Evolutionary conservation across 2,329 filamentous ascomycete species (phyloP).

Genomic region (Cyclaneusma minus): DNA sequence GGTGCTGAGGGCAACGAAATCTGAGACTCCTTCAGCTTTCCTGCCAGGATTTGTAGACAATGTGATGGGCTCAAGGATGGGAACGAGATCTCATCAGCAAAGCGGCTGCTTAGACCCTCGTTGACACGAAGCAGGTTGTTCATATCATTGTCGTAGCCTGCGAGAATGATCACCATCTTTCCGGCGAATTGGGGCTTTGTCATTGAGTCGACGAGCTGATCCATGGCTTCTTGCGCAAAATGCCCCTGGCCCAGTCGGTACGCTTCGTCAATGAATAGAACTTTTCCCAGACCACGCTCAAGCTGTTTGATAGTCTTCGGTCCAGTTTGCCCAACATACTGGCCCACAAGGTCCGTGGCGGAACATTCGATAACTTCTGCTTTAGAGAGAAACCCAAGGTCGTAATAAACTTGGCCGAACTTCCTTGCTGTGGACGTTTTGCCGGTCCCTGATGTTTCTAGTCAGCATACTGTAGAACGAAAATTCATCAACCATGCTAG

Average conservation of each 20-base stretch:
- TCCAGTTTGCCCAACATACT: conserved; percentile 55
- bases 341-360: conserved; percentile 50
- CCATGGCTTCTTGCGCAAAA: conserved; percentile 48
- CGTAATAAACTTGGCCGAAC: conserved; percentile 62
- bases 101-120: conserved; percentile 35
- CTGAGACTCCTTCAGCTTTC: conserved; percentile 18
- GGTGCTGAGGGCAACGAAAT: conserved; percentile 9
- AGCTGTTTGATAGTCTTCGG: conserved; percentile 46
- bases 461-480: neutral
- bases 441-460: conserved; percentile 35
- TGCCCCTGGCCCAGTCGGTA: conserved; percentile 34
- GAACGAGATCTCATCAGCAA: conserved; percentile 34
- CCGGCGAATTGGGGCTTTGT: conserved; percentile 28
- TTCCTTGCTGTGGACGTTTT: conserved; percentile 61
- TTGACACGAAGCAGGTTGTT: conserved; percentile 34
- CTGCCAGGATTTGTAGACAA: conserved; percentile 23
- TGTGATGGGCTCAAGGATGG: conserved; percentile 16
- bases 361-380: conserved; percentile 50
- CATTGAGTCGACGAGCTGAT: conserved; percentile 46
- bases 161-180: conserved; percentile 39
- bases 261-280: conserved; percentile 43
- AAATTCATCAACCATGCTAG: conserved; percentile 27
- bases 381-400: conserved; percentile 50
- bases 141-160: conserved; percentile 40
- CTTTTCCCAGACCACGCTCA: conserved; percentile 34